These are phyloP conservation scores for Eimeria tenella DNA, from an alignment of 169 alveolate genomes.

Conservation along the genomic window DNA sequence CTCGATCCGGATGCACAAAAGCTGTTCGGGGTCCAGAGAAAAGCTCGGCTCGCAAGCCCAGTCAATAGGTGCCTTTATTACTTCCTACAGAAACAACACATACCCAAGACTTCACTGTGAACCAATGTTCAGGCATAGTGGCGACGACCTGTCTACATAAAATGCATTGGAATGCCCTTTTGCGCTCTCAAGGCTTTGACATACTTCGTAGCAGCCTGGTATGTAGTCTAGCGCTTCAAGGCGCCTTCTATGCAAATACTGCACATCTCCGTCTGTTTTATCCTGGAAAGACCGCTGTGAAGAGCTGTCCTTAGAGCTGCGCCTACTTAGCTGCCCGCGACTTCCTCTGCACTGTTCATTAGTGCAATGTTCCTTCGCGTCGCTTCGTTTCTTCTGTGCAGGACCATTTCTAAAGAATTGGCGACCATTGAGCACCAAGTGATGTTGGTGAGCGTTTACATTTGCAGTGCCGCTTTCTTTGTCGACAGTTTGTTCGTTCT, in stretches of 20 bases:
- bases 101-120: not conserved
- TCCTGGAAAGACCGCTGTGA: not conserved
- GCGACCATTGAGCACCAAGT: not conserved
- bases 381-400: not conserved
- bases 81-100: not conserved
- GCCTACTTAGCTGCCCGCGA: no score
- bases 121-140: not conserved
- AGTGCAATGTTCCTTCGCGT: not conserved
- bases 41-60: constrained; percentile 45
- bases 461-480: not conserved
- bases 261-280: not conserved
- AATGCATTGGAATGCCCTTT: not conserved
- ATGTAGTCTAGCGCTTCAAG: constrained; percentile 47
- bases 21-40: constrained; percentile 18
- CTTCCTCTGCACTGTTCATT: no score
- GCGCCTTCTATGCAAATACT: not conserved
- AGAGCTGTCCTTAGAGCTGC: not conserved
- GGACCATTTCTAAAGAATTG: not conserved
- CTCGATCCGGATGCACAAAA: constrained; percentile 20
- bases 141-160: not conserved
- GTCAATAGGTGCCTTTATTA: not conserved
- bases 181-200: not conserved
- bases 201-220: constrained; percentile 62
- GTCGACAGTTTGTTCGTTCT: not conserved
- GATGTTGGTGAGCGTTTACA: not conserved